Conservation (phyloP, 371 early-diverging fungal species). For the Rhizoclosmatium hyalinum region DNA sequence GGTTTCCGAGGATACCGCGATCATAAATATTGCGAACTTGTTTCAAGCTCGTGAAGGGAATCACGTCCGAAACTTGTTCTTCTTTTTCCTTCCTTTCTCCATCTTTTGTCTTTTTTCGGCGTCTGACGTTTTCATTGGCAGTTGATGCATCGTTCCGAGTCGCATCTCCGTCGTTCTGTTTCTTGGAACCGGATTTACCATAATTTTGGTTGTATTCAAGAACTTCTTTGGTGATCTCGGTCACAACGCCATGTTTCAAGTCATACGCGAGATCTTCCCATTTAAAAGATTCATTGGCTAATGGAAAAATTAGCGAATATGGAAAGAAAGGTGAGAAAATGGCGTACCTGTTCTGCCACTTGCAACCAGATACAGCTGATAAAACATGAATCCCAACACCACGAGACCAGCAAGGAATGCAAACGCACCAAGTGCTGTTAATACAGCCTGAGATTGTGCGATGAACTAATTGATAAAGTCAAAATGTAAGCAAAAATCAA, state of each 20-base stretch:
- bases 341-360: constrained; percentile 49
- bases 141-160: neutral
- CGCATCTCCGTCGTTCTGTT: neutral
- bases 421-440: constrained; percentile 49
- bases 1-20: constrained; percentile 37
- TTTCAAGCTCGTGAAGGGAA: constrained; percentile 31
- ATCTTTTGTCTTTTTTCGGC: constrained; percentile 18
- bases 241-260: constrained; percentile 33
- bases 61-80: constrained; percentile 14
- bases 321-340: neutral
- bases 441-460: constrained; percentile 34
- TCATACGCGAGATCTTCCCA: constrained; percentile 55
- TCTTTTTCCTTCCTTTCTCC: constrained; percentile 6
- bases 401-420: constrained; percentile 44
- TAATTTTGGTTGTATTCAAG: constrained; percentile 40
- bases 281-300: constrained; percentile 58
- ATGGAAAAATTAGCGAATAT: neutral
- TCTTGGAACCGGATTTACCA: constrained; percentile 18
- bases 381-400: constrained; percentile 43
- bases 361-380: constrained; percentile 47
- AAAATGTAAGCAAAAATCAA: neutral
- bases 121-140: neutral
- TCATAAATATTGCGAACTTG: constrained; percentile 48
- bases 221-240: constrained; percentile 32
- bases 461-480: constrained; percentile 34